A percentile compares a stretch with the other conserved stretches of the same genome.
phyloP scores from a whole-genome alignment of 2,329 filamentous ascomycete species.

The Pestalotiopsis sp. region DNA sequence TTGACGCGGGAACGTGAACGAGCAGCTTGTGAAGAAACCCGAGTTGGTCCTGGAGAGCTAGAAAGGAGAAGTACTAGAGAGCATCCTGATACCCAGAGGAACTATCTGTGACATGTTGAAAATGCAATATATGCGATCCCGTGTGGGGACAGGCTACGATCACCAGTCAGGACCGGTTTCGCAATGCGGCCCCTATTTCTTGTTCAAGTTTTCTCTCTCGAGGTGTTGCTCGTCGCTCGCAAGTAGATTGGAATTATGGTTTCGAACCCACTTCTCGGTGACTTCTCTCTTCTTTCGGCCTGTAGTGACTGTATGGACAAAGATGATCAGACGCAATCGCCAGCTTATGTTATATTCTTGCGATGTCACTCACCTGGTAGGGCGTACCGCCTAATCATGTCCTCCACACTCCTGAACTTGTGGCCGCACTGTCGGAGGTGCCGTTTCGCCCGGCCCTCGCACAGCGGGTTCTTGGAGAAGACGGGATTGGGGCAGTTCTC shows the following conservation, averaged over 20 bases:
- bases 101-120: too few species aligned
- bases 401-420: background rate
- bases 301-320: background rate
- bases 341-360: background rate
- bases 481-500: slow-evolving; percentile 11
- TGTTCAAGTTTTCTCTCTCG: slow-evolving; percentile 5
- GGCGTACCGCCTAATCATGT: slow-evolving; percentile 14
- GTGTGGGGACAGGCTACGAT: too few species aligned
- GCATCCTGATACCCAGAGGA: too few species aligned
- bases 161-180: too few species aligned
- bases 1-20: too few species aligned
- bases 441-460: background rate
- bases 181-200: too few species aligned
- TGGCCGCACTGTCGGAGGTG: slow-evolving; percentile 11
- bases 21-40: too few species aligned
- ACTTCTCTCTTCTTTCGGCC: background rate
- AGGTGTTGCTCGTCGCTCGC: slow-evolving; percentile 10
- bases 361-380: slow-evolving; percentile 9
- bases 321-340: background rate
- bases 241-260: slow-evolving; percentile 5
- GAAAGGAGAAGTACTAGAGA: too few species aligned
- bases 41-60: too few species aligned
- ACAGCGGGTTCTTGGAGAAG: slow-evolving; percentile 14
- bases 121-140: too few species aligned
- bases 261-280: slow-evolving; percentile 3